A percentile compares a stretch with the other conserved stretches of the same genome.
Evolutionary conservation across 108 stramenopile species (phyloP).

Genomic region (Skeletonema grethae): DNA sequence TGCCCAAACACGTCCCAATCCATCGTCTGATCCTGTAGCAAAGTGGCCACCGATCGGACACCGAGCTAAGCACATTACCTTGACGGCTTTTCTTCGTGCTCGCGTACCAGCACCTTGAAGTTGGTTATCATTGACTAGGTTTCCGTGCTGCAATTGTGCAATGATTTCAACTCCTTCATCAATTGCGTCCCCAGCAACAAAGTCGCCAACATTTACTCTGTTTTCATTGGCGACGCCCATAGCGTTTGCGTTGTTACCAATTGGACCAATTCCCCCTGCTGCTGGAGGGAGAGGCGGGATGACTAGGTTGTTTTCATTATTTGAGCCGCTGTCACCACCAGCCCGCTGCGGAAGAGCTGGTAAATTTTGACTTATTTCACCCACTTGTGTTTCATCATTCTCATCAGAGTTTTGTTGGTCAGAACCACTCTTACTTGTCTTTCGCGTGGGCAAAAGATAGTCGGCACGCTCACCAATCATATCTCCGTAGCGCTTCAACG

Average conservation of each 20-base stretch:
- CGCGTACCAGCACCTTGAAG: slow-evolving; percentile 63
- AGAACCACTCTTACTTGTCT: background rate
- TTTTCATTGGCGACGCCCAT: slow-evolving; percentile 12
- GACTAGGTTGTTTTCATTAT: background rate
- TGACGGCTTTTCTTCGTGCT: slow-evolving; percentile 58
- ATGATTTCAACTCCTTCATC: slow-evolving; percentile 78
- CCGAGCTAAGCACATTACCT: slow-evolving; percentile 87
- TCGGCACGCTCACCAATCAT: slow-evolving; percentile 60
- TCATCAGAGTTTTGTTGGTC: slow-evolving; percentile 6
- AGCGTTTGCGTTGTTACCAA: slow-evolving; percentile 17
- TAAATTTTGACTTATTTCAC: slow-evolving; percentile 10
- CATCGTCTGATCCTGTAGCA: slow-evolving; percentile 91
- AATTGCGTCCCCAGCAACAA: slow-evolving; percentile 69
- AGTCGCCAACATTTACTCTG: slow-evolving; percentile 55
- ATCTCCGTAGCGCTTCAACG: slow-evolving; percentile 61
- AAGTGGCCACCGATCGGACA: slow-evolving; percentile 85
- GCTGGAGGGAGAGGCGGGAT: slow-evolving; percentile 17
- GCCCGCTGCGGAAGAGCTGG: slow-evolving; percentile 9
- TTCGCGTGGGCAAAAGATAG: slow-evolving; percentile 43
- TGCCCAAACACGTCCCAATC: slow-evolving; percentile 82
- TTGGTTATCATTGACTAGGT: slow-evolving; percentile 34
- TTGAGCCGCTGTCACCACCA: background rate
- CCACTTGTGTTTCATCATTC: slow-evolving; percentile 2
- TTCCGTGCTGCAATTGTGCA: slow-evolving; percentile 75
- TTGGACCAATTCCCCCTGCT: slow-evolving; percentile 11